phyloP scores from a whole-genome alignment of 2,329 filamentous ascomycete species.

The Tolypocladium inflatum region DNA sequence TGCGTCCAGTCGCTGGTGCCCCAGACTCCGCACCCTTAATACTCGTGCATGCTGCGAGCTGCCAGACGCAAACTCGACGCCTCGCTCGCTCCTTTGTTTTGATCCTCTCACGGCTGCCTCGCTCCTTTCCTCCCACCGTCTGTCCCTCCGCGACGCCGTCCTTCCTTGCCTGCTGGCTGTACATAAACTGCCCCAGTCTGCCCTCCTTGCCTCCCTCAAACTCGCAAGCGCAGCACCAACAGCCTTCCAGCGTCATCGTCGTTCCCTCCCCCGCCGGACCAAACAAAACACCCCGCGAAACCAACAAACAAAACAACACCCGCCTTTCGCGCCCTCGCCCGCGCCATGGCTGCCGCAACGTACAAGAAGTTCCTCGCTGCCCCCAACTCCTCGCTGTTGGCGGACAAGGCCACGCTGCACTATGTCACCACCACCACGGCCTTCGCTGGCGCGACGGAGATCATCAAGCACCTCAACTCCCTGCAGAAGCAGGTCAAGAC shows the following conservation, averaged over 20 bases:
- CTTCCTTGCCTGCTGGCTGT: neutral
- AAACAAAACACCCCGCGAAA: neutral
- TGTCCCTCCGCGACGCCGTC: neutral
- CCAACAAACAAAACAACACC: neutral
- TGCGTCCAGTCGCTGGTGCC: neutral
- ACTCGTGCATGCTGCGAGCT: too few relatives aligned
- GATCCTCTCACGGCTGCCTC: neutral
- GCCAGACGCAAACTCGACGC: neutral
- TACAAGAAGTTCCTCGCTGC: slow-evolving; percentile 67
- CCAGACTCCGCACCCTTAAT: neutral
- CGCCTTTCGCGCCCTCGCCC: neutral
- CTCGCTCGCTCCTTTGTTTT: neutral
- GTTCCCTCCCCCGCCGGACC: neutral
- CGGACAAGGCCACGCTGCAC: slow-evolving; percentile 60
- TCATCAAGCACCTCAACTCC: slow-evolving; percentile 71
- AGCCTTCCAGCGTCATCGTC: neutral
- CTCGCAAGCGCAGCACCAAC: neutral
- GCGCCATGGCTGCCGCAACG: slow-evolving; percentile 30
- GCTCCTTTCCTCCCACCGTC: neutral
- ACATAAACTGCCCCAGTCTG: neutral
- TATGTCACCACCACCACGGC: slow-evolving; percentile 85
- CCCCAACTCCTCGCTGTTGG: slow-evolving; percentile 54
- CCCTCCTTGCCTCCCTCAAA: neutral
- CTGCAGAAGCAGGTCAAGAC: slow-evolving; percentile 70
- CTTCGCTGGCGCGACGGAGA: slow-evolving; percentile 59